Evolutionary conservation across 768 basidiomycete genomes (phyloP).

Genomic region (Rubroboletus satanas): DNA sequence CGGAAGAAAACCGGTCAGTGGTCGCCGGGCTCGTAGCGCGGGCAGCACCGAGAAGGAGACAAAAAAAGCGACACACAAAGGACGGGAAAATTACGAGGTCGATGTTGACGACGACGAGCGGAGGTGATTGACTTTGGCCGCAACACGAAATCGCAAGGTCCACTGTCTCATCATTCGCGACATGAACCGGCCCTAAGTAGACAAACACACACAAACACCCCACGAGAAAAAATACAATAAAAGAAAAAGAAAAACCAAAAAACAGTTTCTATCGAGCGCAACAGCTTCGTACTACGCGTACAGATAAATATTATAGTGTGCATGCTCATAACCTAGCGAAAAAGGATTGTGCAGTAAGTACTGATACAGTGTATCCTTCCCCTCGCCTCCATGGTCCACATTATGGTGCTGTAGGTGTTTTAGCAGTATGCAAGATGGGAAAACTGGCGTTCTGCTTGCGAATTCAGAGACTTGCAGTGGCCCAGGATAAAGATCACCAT

Average conservation of each 20-base stretch:
- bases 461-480: constrained; percentile 15
- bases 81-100: constrained; percentile 18
- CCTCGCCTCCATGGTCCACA: constrained; percentile 19
- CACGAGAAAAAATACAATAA: background rate
- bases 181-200: constrained; percentile 34
- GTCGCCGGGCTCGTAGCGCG: background rate
- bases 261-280: background rate
- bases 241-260: background rate
- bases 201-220: constrained; percentile 30
- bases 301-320: constrained; percentile 27
- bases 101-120: constrained; percentile 30
- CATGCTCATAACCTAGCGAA: constrained; percentile 21
- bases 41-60: background rate
- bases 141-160: constrained; percentile 25
- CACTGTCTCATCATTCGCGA: constrained; percentile 20
- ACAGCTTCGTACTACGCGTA: constrained; percentile 14
- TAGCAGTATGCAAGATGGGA: constrained; percentile 32
- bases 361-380: constrained; percentile 31
- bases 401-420: constrained; percentile 24
- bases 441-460: constrained; percentile 5
- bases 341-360: constrained; percentile 26
- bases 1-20: constrained; percentile 22
- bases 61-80: constrained; percentile 18
- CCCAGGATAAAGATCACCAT: constrained; percentile 5
- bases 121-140: constrained; percentile 26